Evolutionary conservation across 2,329 filamentous ascomycete species (phyloP), one percentile per base, ranked within the genome.

Genomic region (Thielaviopsis cerberus): DNA sequence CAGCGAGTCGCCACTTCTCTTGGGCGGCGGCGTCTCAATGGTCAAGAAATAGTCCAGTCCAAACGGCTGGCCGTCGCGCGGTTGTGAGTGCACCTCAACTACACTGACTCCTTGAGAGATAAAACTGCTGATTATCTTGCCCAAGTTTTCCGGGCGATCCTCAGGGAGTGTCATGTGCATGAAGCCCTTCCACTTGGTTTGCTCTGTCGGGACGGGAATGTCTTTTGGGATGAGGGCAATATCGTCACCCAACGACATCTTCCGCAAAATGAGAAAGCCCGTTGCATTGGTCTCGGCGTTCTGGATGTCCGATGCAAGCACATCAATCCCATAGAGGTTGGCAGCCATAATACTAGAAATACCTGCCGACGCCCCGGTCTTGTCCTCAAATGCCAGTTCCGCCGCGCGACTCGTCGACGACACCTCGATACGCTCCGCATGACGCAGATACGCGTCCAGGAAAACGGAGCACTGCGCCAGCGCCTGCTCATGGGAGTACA

Each of bases 401-500:
- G 90, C 91, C 0, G 88, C 92, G 62, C 82, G 83, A 64, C 85
- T 90, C 5, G 92, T 98, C 26, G 86, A 92, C 61, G 82, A 85
- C 51, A 88, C 84, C 67, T 97, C 90, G 61, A 91, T 79, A 56
- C 83, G 78, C 71, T 94, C 88, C n/a, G 84, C 76, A 51, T 80
- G 80, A 64, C 82, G 82, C 62, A 95, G 78, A 64, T 86, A 74
- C 26, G 75, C 73, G 8, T 76, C 74, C 25, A 96, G 77, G 70
- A 95, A 95, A 8, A 67, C 70, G 51, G 82, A 82, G 70, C 90
- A 96, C 72, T 98, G 92, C 25, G 89, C 89, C 75, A 92, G 95
- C 26, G 89, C 92, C 71, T 98, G 92, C 10, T 91, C 90, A 70
- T 98, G 92, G 24, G 88, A 92, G 73, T 95, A 94, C 48, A 98